A percentile compares a stretch with the other conserved stretches of the same genome.
Evolutionary conservation across 148 eudicot species (phyloP).

Genomic region (Vaccinium vitisidaea): DNA sequence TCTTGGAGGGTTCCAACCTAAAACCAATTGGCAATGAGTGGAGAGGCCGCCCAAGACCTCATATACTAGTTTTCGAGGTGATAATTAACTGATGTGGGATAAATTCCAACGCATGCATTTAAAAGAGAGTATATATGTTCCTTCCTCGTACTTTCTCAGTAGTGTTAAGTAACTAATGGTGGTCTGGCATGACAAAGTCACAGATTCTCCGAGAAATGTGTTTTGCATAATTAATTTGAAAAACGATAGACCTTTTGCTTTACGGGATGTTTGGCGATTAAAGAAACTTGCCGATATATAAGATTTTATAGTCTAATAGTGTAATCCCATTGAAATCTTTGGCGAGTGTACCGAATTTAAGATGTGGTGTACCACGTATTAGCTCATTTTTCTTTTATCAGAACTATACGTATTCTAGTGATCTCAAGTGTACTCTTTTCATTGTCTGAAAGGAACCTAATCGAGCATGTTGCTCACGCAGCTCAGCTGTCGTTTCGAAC

Average conservation of each 20-base stretch:
- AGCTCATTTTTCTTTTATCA: background rate
- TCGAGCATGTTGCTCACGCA: background rate
- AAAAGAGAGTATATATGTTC: background rate
- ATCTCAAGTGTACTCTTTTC: background rate
- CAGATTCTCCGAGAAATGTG: background rate
- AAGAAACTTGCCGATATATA: background rate
- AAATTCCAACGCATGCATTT: no score
- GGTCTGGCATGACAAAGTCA: background rate
- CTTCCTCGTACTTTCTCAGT: background rate
- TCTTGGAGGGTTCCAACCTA: no score
- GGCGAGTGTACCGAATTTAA: background rate
- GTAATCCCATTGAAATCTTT: background rate
- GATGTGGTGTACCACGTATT: background rate
- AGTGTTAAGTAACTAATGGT: background rate
- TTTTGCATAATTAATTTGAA: background rate
- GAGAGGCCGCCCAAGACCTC: no score
- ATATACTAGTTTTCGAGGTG: no score
- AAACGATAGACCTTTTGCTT: background rate
- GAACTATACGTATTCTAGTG: background rate
- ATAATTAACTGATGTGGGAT: no score
- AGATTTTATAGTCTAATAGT: background rate
- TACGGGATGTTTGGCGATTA: background rate
- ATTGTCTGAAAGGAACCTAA: background rate
- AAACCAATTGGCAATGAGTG: no score
- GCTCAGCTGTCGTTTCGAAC: background rate